Conservation (phyloP, 768 basidiomycete genomes). For the Lyophyllum shimeji region DNA sequence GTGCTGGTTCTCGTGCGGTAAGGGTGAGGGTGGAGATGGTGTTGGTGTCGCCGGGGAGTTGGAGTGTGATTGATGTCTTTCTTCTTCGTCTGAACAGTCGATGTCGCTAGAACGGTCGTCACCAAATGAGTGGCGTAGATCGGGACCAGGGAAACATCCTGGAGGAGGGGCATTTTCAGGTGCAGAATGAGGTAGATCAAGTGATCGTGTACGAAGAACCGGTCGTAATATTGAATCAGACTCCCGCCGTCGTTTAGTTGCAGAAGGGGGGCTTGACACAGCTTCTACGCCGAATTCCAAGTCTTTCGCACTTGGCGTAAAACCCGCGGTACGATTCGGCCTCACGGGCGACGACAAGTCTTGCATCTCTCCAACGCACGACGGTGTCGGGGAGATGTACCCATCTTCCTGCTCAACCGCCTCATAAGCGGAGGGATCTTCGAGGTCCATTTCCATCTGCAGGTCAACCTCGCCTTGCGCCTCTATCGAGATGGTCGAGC, state of each 20-base stretch:
- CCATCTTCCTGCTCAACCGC: conserved; percentile 75
- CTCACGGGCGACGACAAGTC: conserved; percentile 66
- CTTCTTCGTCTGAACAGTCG: conserved; percentile 36
- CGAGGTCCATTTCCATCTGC: conserved; percentile 37
- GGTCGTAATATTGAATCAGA: conserved; percentile 5
- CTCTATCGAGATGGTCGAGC: conserved; percentile 31
- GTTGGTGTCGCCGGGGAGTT: conserved; percentile 29
- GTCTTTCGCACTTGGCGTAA: conserved; percentile 20
- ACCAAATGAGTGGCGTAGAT: conserved; percentile 44
- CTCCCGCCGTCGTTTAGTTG: conserved; percentile 10
- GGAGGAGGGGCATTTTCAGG: background rate
- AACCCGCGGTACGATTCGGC: conserved; percentile 18
- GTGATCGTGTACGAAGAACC: conserved; percentile 14
- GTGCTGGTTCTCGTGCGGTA: conserved; percentile 21
- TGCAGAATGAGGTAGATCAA: conserved; percentile 11
- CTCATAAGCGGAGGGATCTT: conserved; percentile 41
- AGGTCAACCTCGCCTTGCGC: conserved; percentile 38
- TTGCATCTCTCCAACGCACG: conserved; percentile 55
- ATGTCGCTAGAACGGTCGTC: conserved; percentile 46
- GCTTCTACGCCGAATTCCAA: conserved; percentile 54
- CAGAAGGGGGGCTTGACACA: conserved; percentile 45
- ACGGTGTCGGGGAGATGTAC: conserved; percentile 72
- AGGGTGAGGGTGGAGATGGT: conserved; percentile 39
- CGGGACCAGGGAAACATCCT: conserved; percentile 31
- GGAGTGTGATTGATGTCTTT: conserved; percentile 13